These are phyloP conservation scores for Coemansia erecta DNA, from an alignment of 192 early-diverging fungal genomes.

Conservation along the genomic window DNA sequence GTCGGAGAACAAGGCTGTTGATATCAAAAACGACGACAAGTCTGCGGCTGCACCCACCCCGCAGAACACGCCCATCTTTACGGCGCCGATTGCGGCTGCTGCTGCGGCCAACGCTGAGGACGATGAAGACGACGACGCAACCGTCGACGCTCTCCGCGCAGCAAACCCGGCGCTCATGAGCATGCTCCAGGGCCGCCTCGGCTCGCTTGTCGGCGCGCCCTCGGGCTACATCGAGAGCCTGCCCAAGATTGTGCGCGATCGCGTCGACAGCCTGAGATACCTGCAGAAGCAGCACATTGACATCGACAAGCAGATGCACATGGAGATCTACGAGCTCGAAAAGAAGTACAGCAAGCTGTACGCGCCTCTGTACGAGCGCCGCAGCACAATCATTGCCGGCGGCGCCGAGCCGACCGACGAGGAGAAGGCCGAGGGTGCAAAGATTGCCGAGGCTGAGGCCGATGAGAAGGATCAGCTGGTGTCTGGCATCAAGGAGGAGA, in stretches of 20 bases:
- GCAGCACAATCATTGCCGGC: slow-evolving; percentile 75
- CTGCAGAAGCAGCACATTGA: slow-evolving; percentile 84
- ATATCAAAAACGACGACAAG: slow-evolving; percentile 62
- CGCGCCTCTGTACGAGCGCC: slow-evolving; percentile 88
- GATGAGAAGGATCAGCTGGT: slow-evolving; percentile 56
- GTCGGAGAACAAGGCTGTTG: slow-evolving; percentile 48
- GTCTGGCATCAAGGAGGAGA: slow-evolving; percentile 50
- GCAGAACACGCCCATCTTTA: slow-evolving; percentile 63
- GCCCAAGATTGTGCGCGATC: slow-evolving; percentile 74
- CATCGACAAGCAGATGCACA: slow-evolving; percentile 85
- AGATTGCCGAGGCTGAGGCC: slow-evolving; percentile 62
- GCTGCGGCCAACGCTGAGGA: slow-evolving; percentile 28
- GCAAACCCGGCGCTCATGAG: slow-evolving; percentile 65
- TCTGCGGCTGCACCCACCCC: slow-evolving; percentile 56
- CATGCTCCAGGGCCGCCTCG: slow-evolving; percentile 76
- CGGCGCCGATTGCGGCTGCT: slow-evolving; percentile 43
- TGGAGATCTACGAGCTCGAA: slow-evolving; percentile 92
- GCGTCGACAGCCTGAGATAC: slow-evolving; percentile 83
- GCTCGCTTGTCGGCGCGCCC: slow-evolving; percentile 72
- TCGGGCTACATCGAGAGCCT: slow-evolving; percentile 74
- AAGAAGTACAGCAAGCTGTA: slow-evolving; percentile 91
- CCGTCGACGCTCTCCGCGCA: slow-evolving; percentile 19
- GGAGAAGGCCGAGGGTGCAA: slow-evolving; percentile 66
- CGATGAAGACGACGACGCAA: slow-evolving; percentile 32
- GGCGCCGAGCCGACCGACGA: slow-evolving; percentile 86